Evolutionary conservation across 2,329 filamentous ascomycete species (phyloP).

Genomic region (Microdochium bolleyi): DNA sequence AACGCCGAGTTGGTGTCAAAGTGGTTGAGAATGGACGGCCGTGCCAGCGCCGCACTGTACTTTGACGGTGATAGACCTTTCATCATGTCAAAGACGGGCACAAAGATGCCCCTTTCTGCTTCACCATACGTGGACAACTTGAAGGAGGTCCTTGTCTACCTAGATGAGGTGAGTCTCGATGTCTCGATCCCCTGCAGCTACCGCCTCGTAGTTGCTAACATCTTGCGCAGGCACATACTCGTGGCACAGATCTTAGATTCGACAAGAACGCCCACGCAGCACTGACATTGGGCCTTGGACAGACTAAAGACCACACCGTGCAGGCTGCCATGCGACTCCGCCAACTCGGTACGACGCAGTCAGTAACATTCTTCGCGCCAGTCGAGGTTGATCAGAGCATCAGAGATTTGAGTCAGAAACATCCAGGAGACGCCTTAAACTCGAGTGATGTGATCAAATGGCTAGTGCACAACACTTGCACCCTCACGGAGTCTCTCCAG

Average conservation of each 20-base stretch:
- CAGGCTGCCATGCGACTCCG: conserved; percentile 59
- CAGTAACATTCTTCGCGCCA: conserved; percentile 38
- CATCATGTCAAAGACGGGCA: conserved; percentile 29
- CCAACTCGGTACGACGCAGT: conserved; percentile 23
- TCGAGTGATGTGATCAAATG: conserved; percentile 48
- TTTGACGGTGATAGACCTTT: conserved; percentile 41
- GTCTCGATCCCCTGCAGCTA: background rate
- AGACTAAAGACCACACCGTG: conserved; percentile 53
- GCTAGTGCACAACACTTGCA: conserved; percentile 57
- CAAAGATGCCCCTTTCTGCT: conserved; percentile 35
- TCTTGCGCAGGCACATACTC: conserved; percentile 38
- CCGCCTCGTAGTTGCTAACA: conserved; percentile 2
- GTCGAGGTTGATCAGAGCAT: conserved; percentile 57
- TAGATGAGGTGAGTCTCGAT: conserved; percentile 37
- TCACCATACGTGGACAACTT: conserved; percentile 48
- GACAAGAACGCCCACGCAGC: conserved; percentile 37
- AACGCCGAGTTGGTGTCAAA: conserved; percentile 38
- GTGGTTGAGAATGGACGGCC: conserved; percentile 40
- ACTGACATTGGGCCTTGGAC: conserved; percentile 45
- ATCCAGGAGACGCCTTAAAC: conserved; percentile 16
- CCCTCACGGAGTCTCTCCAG: conserved; percentile 49
- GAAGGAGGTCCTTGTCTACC: conserved; percentile 43
- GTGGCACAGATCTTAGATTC: conserved; percentile 52
- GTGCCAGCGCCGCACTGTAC: conserved; percentile 41
- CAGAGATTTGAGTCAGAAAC: conserved; percentile 31